Base-by-base conservation (phyloP, 1,284 basidiomycete species). In the Prillingera fragicola region DNA sequence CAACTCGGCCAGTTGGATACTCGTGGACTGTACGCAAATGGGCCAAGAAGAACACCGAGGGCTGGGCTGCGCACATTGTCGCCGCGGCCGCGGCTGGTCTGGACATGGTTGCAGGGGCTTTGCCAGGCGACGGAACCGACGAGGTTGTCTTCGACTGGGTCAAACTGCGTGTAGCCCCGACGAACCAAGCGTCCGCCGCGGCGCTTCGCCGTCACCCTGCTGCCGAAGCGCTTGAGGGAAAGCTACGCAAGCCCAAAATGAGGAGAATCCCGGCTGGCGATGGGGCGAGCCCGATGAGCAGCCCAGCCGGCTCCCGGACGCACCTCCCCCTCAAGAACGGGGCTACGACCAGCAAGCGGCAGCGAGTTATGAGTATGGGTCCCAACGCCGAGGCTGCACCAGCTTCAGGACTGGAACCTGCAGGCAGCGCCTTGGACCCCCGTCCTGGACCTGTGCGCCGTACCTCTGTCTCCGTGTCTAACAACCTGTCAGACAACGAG, bases 21-120 rank as follows among this genome's bases (percentile, higher is more conserved):
- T 79, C 85, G 4, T 94, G 88, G 87, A 77, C 85, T 5, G 80
- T 90, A 15, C 75, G 81, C 43, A 77, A 75, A 49, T 94, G 89
- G 87, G 73, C 84, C 37, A 89, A 86, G 64, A 79, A 56, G 45
- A 68, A 65, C 48, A 43, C 52, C 18, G 63, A 67, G 18, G 60
- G 63, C 7, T 67, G 65, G 65, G 60, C 61, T 2, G 57, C 59
- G 3, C 62, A 65, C 33, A 45, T 70, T 4, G 56, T 63, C 12
- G 65, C 65, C 12, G 66, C 68, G 21, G 59, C 62, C 0, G 53
- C 61, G 8, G 60, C 63, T 1, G 66, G 66, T 1, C 48, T 69
- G 15, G 62, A 65, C 25, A 43, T 67, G 34, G 58, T 61, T 13
- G 57, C 56, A 2, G 56, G 50, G 0, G 38, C 44, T 1, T 14